Evolutionary conservation across 352 stramenopile species (phyloP), one percentile per base, ranked within the genome.

Genomic region (Phytophthora pseudosyringae): DNA sequence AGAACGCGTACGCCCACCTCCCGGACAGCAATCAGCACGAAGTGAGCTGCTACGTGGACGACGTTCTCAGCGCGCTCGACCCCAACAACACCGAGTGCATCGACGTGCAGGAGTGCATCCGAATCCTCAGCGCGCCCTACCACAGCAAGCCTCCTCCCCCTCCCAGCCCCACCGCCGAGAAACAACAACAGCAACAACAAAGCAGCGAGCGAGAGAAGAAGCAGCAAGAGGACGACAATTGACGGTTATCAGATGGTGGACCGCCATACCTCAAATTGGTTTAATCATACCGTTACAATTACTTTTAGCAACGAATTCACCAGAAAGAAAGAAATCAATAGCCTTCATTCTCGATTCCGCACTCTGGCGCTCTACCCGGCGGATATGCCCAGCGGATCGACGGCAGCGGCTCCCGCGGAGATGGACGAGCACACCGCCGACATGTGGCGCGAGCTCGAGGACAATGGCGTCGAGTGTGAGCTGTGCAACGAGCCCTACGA

Each of bases 401-500:
- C 45, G 21, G 26, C 33, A 49, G 36, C n/a, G 45, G 13, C 50
- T 11, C 51, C 40, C 25, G 50, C 51, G 48, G 65, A 75, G 15
- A 69, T 83, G 45, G 82, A 91, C 33, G 84, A 90, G 31, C 75
- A 76, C 46, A 73, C 75, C 21, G 65, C 66, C 43, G 70, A 77
- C 52, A 52, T 91, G 26, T 95, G 84, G 86, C 75, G 72, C 39
- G 84, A 95, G 56, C 61, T 95, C 33, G 83, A 88, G 49, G 83
- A 93, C 53, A 89, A 73, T 61, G 86, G 80, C 44, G 76, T 95
- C 63, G 86, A 95, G 71, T 95, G 86, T 63, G 86, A 95, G 69
- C 72, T 95, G 25, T 95, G 86, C 69, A 93, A 95, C 71, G 82
- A 93, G 64, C 84, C 83, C 7, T 95, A 95, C 64, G 83, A 85